Evolutionary conservation across 371 early-diverging fungal species (phyloP).

Genomic region (Neoconidiobolus thromboides): DNA sequence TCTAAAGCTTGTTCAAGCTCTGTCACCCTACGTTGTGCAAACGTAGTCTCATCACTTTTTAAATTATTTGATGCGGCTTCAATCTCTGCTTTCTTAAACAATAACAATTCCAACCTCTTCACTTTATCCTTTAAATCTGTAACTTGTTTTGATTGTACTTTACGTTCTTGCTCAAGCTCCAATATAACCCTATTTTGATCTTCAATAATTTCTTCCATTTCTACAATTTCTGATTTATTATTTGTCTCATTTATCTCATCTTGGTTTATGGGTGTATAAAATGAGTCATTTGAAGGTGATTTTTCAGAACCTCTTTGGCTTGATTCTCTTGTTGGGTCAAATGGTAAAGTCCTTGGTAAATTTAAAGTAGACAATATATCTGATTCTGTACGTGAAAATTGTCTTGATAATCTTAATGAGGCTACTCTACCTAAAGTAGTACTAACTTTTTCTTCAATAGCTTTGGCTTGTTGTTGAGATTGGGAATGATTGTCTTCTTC

Average conservation of each 20-base stretch:
- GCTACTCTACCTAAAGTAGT: conserved; percentile 2
- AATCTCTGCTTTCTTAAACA: conserved; percentile 5
- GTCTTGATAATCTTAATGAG: neutral
- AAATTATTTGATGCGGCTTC: neutral
- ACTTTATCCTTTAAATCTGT: conserved; percentile 12
- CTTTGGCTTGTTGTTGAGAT: neutral
- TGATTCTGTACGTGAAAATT: neutral
- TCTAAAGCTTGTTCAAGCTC: conserved; percentile 4
- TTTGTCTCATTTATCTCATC: conserved; percentile 16
- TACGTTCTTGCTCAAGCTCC: conserved; percentile 16
- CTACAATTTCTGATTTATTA: conserved; percentile 16
- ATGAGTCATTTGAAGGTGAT: conserved; percentile 2
- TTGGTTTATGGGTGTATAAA: conserved; percentile 12
- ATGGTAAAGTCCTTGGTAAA: neutral
- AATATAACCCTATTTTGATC: conserved; percentile 22
- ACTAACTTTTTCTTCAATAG: neutral
- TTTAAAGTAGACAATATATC: neutral
- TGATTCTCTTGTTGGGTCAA: conserved; percentile 1
- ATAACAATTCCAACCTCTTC: conserved; percentile 11
- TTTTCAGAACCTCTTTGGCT: conserved; percentile 17
- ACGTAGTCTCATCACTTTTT: neutral
- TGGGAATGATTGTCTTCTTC: neutral
- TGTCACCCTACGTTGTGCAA: neutral
- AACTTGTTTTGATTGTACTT: conserved; percentile 8
- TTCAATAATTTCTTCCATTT: conserved; percentile 17